Conservation (phyloP, 257 asterid genomes). For the Parsonsia alboflavescens region DNA sequence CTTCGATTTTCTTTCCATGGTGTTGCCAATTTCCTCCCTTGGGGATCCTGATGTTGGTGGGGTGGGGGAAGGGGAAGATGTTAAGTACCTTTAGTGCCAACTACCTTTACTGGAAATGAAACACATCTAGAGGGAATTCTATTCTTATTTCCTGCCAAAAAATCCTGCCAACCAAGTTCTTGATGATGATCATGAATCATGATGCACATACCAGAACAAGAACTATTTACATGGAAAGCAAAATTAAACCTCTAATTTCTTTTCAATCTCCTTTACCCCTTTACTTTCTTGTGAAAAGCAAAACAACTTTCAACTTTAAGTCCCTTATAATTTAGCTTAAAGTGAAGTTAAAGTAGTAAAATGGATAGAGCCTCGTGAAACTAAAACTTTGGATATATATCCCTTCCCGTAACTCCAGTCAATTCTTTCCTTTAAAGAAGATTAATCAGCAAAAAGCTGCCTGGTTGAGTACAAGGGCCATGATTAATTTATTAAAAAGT, state of each 20-base stretch:
- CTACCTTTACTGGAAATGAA: constrained; percentile 19
- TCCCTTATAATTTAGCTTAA: too few species aligned
- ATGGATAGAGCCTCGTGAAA: constrained; percentile 9
- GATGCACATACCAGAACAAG: background rate
- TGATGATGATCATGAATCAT: too few species aligned
- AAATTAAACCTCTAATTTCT: constrained; percentile 16
- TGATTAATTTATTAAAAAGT: constrained; percentile 22
- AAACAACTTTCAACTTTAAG: constrained; percentile 49
- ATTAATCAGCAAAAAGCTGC: constrained; percentile 21
- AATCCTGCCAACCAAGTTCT: constrained; percentile 37
- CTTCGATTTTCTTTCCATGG: background rate
- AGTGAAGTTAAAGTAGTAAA: too few species aligned
- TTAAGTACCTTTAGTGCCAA: constrained; percentile 13
- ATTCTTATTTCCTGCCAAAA: constrained; percentile 42
- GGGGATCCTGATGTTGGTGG: background rate
- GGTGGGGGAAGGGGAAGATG: background rate
- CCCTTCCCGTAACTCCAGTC: constrained; percentile 17
- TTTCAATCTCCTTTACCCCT: constrained; percentile 9
- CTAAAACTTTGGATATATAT: background rate
- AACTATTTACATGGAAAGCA: background rate
- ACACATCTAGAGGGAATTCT: constrained; percentile 28
- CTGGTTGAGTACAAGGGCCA: constrained; percentile 11
- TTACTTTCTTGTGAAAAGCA: constrained; percentile 33
- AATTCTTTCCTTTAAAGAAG: constrained; percentile 26
- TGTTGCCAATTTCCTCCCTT: background rate